Percentiles rank a stretch among this genome's conserved stretches.
Evolutionary conservation across 2,329 filamentous ascomycete species (phyloP).

Genomic region (Xylaria sp.): DNA sequence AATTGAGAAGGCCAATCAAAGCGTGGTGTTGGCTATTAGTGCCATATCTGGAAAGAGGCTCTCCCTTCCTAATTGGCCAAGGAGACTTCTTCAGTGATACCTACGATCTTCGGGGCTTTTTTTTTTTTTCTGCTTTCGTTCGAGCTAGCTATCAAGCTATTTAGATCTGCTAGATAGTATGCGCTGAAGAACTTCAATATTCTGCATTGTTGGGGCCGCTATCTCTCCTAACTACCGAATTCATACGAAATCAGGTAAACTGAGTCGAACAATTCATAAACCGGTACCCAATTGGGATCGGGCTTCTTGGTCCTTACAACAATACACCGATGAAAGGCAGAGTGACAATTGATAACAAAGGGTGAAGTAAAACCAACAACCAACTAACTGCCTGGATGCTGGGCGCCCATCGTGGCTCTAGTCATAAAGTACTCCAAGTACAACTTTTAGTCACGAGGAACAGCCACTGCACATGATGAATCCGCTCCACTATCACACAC

Average conservation of each 20-base stretch:
- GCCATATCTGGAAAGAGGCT: slow-evolving; percentile 13
- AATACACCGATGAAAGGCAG: background rate
- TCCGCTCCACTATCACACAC: slow-evolving; percentile 37
- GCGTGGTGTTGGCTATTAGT: slow-evolving; percentile 9
- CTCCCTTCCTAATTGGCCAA: slow-evolving; percentile 27
- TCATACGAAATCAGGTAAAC: slow-evolving; percentile 1
- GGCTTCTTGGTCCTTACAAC: background rate
- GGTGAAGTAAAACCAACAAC: slow-evolving; percentile 1
- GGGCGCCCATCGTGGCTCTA: slow-evolving; percentile 1
- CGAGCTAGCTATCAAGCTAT: background rate
- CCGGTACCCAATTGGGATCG: background rate
- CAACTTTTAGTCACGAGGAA: slow-evolving; percentile 39
- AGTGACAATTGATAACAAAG: background rate
- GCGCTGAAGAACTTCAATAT: slow-evolving; percentile 13
- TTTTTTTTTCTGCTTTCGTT: slow-evolving; percentile 2
- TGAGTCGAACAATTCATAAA: slow-evolving; percentile 7
- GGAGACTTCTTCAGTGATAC: slow-evolving; percentile 24
- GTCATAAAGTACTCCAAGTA: slow-evolving; percentile 20
- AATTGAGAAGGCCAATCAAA: slow-evolving; percentile 10
- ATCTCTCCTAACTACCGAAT: background rate
- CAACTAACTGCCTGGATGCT: slow-evolving; percentile 11
- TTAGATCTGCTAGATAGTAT: background rate
- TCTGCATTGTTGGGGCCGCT: slow-evolving; percentile 15
- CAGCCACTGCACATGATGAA: slow-evolving; percentile 38
- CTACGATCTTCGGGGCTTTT: slow-evolving; percentile 7